Base-by-base conservation (phyloP, 768 basidiomycete genomes). In the Pseudohyphozyma bogoriensis region DNA sequence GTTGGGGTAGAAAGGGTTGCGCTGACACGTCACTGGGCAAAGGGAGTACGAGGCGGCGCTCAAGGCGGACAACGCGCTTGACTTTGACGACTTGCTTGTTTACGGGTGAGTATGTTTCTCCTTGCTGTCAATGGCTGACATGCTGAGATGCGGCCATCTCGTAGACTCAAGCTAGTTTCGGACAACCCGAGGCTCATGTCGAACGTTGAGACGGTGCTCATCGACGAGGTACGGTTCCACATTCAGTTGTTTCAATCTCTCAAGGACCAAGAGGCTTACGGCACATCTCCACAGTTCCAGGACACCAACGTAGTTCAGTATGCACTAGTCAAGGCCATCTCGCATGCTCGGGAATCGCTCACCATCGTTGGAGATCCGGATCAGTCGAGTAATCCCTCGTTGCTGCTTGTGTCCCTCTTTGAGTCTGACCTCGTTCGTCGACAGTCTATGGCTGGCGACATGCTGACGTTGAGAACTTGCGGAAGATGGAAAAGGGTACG, bases 361-460 rank as follows among this genome's bases (percentile, higher is more conserved):
- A 88, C 85, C 6, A 80, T 91, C 42, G 88, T 92, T 4, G 89
- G 89, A 0, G 89, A 92, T 74, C 89, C 89, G 0, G 89, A 92
- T 72, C 89, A 92, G 71, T 88, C 87, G 1, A 90, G 85, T 84
- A 65, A 55, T 58, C 46, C 56, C 56, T 32, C 28, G 10, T 33
- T 2, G 1, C 10, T 15, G 24, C 24, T 20, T 18, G n/a, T n/a
- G n/a, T n/a, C n/a, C 10, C 12, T 26, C 40, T 29, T 22, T 45
- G 42, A 63, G 44, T n/a, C 29, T 29, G 32, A 47, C 40, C 31
- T 32, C 51, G 31, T 29, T 10, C 13, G 7, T 0, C 12, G 46
- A 35, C 47, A 58, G 84, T 89, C 44, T 89, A 89, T 66, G 87
- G 87, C 12, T 92, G 89, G 89, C 80, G 89, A 16, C 83, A 85